Evolutionary conservation across 305 asterid genomes (phyloP).

Genomic region (Coffea humblotiana): DNA sequence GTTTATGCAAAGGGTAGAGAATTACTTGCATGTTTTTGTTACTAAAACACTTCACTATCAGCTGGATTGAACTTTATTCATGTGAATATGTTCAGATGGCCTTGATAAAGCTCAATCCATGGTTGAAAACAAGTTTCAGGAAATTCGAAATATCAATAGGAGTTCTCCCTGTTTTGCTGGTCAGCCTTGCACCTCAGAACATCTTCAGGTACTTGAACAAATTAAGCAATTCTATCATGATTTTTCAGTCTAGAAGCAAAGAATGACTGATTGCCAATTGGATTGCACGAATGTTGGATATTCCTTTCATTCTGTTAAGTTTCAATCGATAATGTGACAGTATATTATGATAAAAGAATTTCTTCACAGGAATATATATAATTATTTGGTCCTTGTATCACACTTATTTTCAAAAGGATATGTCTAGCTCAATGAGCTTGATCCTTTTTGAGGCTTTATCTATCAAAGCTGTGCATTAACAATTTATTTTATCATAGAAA

Average conservation of each 20-base stretch:
- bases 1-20: constrained; percentile 75
- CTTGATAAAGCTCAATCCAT: constrained; percentile 77
- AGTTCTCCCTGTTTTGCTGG: constrained; percentile 61
- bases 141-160: constrained; percentile 63
- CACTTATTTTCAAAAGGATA: not conserved
- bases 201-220: constrained; percentile 64
- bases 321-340: not conserved
- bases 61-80: constrained; percentile 22
- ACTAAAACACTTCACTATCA: constrained; percentile 24
- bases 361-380: not conserved
- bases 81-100: constrained; percentile 52
- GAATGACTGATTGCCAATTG: not conserved
- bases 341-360: not conserved
- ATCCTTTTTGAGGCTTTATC: not conserved
- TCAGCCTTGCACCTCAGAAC: constrained; percentile 78
- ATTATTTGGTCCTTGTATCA: not conserved
- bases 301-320: not conserved
- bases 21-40: constrained; percentile 21
- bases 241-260: not conserved
- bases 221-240: not conserved
- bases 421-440: not conserved
- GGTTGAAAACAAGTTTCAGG: constrained; percentile 77
- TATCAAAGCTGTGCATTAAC: not conserved
- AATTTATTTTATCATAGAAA: not conserved
- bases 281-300: not conserved